Base-by-base conservation (phyloP, 2,329 filamentous ascomycete species). In the Beauveria australis region DNA sequence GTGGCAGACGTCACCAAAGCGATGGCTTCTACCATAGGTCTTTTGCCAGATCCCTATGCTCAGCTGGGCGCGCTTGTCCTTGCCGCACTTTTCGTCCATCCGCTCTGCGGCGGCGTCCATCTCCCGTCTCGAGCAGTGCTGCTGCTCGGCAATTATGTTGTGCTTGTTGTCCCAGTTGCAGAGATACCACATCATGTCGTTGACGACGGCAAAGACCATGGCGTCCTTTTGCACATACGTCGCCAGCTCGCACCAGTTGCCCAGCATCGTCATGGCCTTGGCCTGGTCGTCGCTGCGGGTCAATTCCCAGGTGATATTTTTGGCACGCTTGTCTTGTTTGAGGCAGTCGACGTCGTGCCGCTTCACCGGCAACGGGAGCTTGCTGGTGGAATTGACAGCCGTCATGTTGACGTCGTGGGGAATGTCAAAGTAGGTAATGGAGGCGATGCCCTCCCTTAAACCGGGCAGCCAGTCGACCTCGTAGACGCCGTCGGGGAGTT, bases 191-290 rank as follows among this genome's bases (percentile, higher is more conserved):
- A 55, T 7, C 59, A 61, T 61, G 52, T 55, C 59, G 43, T 55
- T 49, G 33, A 26, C 18, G 10, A 56, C 1, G 43, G 44, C 59
- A 24, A 49, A 18, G 22, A 44, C 52, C 18, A 61, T 43, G 46
- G 28, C 44, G 46, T 26, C 44, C 46, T 43, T 44, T 9, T 61
- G 33, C 10, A 51, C 18, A n/a, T 12, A 22, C n/a, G 28, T 19
- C n/a, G 16, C 22, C 37, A 46, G 10, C 52, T 61, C 59, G 52
- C 59, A 61, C 59, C 59, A 61, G 59, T 61, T 61, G 22, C 9
- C 52, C 33, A 61, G 52, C 52, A 55, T 48, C 5, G n/a, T 5
- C 59, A 55, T 55, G 30, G 59, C 59, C 24, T 37, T 49, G 22
- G 2, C 1, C 41, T 54, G 49, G 30, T 59, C 55, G 37, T 49